Evolutionary conservation across 1,284 basidiomycete species (phyloP).

Genomic region (Pyrrhoderma lamaoense): DNA sequence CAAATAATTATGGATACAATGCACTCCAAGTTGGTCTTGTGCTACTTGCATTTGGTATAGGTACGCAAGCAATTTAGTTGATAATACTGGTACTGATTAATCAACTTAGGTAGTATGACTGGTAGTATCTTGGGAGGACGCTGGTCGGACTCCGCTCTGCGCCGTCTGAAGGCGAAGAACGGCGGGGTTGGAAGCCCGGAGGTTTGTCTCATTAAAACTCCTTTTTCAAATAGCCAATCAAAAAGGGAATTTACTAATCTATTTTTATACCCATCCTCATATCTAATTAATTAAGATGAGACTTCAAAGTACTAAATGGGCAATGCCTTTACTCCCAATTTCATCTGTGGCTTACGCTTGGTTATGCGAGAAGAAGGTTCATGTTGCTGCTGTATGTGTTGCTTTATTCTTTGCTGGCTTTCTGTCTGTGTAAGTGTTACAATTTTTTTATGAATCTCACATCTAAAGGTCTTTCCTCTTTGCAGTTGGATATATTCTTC

Average conservation of each 20-base stretch:
- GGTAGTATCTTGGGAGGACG: constrained; percentile 74
- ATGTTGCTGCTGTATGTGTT: constrained; percentile 56
- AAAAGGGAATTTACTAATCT: neutral
- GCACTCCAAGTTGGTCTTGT: constrained; percentile 71
- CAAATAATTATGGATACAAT: constrained; percentile 56
- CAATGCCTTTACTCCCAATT: constrained; percentile 49
- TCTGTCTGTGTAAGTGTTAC: constrained; percentile 51
- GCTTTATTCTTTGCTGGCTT: constrained; percentile 63
- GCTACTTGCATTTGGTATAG: constrained; percentile 65
- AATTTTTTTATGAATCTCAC: constrained; percentile 3
- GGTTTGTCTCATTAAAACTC: no score
- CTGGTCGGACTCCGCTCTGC: constrained; percentile 65
- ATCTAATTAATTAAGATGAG: constrained; percentile 48
- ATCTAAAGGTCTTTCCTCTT: constrained; percentile 18
- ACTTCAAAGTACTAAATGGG: constrained; percentile 52
- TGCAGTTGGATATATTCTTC: constrained; percentile 62
- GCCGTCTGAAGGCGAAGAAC: constrained; percentile 48
- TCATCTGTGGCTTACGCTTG: constrained; percentile 70
- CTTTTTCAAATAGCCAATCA: neutral
- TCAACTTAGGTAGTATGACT: constrained; percentile 45
- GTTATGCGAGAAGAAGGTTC: constrained; percentile 57
- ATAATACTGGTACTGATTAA: constrained; percentile 6
- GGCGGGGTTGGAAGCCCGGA: constrained; percentile 61
- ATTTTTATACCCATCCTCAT: neutral
- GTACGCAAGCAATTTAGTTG: constrained; percentile 29